Percentiles rank a stretch among this genome's conserved stretches.
These are phyloP conservation scores for Candida maris DNA, from an alignment of 805 yeast species.

Conservation along the genomic window DNA sequence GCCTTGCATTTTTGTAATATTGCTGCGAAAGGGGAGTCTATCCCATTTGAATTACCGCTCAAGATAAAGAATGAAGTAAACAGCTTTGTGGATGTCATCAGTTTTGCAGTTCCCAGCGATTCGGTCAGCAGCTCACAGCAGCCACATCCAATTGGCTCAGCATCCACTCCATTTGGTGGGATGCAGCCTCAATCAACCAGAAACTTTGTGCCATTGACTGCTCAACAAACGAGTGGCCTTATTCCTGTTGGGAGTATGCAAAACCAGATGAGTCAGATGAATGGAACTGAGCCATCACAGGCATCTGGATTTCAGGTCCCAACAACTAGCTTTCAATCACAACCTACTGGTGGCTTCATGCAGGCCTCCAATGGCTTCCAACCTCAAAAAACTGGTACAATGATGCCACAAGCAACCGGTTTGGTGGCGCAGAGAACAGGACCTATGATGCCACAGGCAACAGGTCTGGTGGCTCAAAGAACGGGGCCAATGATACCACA, in stretches of 20 bases:
- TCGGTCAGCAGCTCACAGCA: too few relatives aligned
- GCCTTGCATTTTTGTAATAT: conserved; percentile 83
- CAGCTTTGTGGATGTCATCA: conserved; percentile 86
- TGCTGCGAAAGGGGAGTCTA: conserved; percentile 70
- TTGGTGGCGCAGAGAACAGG: conserved; percentile 35
- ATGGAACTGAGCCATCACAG: too few relatives aligned
- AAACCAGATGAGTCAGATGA: too few relatives aligned
- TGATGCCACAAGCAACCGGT: conserved; percentile 39
- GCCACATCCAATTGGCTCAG: conserved; percentile 8
- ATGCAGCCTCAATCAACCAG: conserved; percentile 71
- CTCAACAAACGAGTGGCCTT: conserved; percentile 31
- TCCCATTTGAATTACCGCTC: conserved; percentile 71
- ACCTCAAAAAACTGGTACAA: conserved; percentile 55
- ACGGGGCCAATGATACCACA: conserved; percentile 49
- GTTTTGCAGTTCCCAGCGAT: conserved; percentile 73
- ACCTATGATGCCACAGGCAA: conserved; percentile 1
- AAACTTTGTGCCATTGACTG: conserved; percentile 44
- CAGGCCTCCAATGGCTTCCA: conserved; percentile 19
- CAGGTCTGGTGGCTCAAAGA: conserved; percentile 57
- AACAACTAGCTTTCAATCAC: conserved; percentile 46
- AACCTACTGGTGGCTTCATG: conserved; percentile 15
- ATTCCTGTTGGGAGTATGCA: conserved; percentile 24
- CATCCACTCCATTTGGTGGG: too few relatives aligned
- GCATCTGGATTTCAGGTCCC: conserved; percentile 42
- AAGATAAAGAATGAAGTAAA: conserved; percentile 78